Evolutionary conservation across 306 rosid genomes (phyloP).

Genomic region (Coriaria nepalensis): DNA sequence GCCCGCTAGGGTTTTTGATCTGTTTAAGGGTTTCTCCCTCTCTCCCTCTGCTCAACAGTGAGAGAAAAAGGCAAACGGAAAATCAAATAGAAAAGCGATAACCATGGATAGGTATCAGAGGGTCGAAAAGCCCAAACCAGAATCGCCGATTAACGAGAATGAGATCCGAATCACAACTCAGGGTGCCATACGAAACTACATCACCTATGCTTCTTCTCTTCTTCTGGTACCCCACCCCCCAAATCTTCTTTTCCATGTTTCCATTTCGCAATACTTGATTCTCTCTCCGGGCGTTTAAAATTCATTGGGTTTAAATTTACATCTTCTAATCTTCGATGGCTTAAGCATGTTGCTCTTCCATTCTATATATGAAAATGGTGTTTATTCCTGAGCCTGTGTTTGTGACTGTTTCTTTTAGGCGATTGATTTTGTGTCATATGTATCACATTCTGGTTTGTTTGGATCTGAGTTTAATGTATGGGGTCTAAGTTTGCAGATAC

Average conservation of each 20-base stretch:
- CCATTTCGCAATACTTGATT: neutral
- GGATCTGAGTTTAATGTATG: too few species aligned
- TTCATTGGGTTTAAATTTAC: too few species aligned
- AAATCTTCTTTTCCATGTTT: neutral
- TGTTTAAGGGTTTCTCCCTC: neutral
- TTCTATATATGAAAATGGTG: too few species aligned
- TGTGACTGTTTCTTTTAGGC: too few species aligned
- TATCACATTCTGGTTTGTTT: too few species aligned
- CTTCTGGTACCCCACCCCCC: slow-evolving; percentile 39
- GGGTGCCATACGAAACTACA: slow-evolving; percentile 92
- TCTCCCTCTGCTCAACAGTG: neutral
- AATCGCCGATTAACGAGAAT: slow-evolving; percentile 44
- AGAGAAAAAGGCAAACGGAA: neutral
- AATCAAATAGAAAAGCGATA: too few species aligned
- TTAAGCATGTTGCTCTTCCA: too few species aligned
- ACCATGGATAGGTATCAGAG: slow-evolving; percentile 88
- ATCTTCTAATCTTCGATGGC: too few species aligned
- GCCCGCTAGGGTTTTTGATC: slow-evolving; percentile 8
- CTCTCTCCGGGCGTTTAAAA: too few species aligned
- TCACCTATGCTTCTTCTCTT: slow-evolving; percentile 86
- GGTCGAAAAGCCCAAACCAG: slow-evolving; percentile 75
- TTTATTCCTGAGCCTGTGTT: too few species aligned
- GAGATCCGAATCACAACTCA: slow-evolving; percentile 66
- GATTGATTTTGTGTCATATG: too few species aligned
- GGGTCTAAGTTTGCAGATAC: too few species aligned